phyloP scores from a whole-genome alignment of 345 rosid genomes.

The Bruguiera sexangula region DNA sequence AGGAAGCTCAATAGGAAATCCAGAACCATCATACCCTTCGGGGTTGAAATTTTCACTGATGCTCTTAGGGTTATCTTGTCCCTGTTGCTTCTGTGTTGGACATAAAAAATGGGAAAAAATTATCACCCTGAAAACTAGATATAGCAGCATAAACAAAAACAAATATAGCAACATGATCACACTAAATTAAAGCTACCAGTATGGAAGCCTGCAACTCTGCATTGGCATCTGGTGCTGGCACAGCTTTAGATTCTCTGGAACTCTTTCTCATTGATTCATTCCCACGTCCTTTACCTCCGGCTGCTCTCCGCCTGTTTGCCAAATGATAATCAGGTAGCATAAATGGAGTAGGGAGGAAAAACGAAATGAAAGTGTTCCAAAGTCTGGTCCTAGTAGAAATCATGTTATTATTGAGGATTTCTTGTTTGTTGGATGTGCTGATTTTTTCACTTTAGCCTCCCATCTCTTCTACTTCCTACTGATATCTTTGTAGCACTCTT shows the following conservation, averaged over 20 bases:
- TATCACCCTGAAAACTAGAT: not conserved
- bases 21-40: slow-evolving; percentile 46
- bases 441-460: too few species aligned
- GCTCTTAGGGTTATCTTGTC: slow-evolving; percentile 39
- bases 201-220: slow-evolving; percentile 42
- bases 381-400: not conserved
- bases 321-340: slow-evolving; percentile 6
- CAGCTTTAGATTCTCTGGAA: slow-evolving; percentile 44
- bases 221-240: slow-evolving; percentile 46
- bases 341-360: not conserved
- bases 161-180: not conserved
- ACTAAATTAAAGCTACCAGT: slow-evolving; percentile 32
- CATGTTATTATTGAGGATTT: not conserved
- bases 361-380: not conserved
- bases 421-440: not conserved
- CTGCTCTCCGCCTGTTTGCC: slow-evolving; percentile 37
- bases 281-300: slow-evolving; percentile 36
- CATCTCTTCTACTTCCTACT: too few species aligned
- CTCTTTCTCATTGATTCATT: slow-evolving; percentile 33
- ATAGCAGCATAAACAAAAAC: not conserved
- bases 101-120: not conserved
- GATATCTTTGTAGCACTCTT: too few species aligned
- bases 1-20: slow-evolving; percentile 42
- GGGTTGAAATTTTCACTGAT: slow-evolving; percentile 33
- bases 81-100: slow-evolving; percentile 46